Base-by-base conservation (phyloP, 441 rosid species). In the Capsella rubella region DNA sequence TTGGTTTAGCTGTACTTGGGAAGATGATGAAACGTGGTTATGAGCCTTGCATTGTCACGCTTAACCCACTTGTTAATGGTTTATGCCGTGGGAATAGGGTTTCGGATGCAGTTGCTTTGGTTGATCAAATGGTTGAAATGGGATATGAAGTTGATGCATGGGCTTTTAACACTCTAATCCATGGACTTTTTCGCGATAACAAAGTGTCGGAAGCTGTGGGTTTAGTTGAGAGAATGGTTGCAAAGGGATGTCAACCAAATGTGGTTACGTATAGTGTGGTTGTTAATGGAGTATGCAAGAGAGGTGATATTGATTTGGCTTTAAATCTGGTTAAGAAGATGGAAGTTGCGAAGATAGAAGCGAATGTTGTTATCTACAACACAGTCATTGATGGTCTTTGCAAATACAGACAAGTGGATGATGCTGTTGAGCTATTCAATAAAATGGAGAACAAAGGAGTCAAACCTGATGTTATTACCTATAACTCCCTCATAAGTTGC, bases 1-100 rank as follows among this genome's bases (percentile, higher is more conserved):
- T 28, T 34, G 43, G 72, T 65, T 35, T 71, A 52, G 59, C 73
- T 7, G 2, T 70, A 52, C 57, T 70, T 11, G 82, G 76, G 5
- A 79, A 53, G 59, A 62, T 53, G 40, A 25, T 71, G 25, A 75
- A 79, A 52, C 34, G 39, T 1, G 79, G 67, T 0, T 62, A 45
- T 28, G 40, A 45, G 1, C 67, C 67, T 0, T 0, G 1, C 5
- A 28, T 43, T 9, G 67, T 63, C 15, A 63, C 54, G 67, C 40
- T 63, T 63, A 0, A 0, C 2, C n/a, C 67, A 9, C 53, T 63
- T 1, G 54, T 63, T 15, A 35, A 8, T 35, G 40, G 40, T 1
- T 35, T 35, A 10, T 35, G 40, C 10, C 3, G 2, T 11, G 40
- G 12, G 4, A 57, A 28, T 2, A 42, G 39, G 52, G 28, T 43